Conservation (phyloP, 176 grass and related monocot species). For the Eragrostis curvula region DNA sequence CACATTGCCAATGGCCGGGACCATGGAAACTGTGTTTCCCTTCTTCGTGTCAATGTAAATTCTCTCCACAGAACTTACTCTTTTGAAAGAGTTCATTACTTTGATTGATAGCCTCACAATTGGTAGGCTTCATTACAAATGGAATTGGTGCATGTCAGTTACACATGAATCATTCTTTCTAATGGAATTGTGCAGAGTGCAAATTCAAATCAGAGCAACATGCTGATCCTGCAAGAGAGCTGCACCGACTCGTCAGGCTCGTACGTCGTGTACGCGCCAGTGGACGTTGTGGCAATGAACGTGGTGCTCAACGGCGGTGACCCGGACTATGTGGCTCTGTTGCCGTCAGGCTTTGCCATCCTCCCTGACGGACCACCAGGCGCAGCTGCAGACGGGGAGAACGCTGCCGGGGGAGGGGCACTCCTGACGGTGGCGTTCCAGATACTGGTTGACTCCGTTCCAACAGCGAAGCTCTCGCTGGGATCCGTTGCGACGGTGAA, state of each 20-base stretch:
- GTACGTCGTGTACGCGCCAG: conserved; percentile 87
- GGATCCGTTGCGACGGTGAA: conserved; percentile 91
- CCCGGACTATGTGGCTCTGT: conserved; percentile 82
- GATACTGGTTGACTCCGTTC: conserved; percentile 88
- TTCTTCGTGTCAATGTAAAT: conserved; percentile 90
- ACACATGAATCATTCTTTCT: neutral
- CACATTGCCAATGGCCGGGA: conserved; percentile 95
- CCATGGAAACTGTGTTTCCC: conserved; percentile 87
- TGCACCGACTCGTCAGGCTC: conserved; percentile 85
- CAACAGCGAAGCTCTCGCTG: conserved; percentile 88
- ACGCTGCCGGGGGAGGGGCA: conserved; percentile 40
- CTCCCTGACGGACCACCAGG: conserved; percentile 66
- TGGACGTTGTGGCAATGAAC: conserved; percentile 93
- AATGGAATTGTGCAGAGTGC: conserved; percentile 53
- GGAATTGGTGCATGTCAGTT: neutral
- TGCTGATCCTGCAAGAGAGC: conserved; percentile 98
- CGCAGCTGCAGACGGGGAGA: neutral
- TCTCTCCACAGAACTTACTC: neutral
- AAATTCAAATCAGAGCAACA: conserved; percentile 94
- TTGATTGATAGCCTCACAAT: neutral
- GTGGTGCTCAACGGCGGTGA: conserved; percentile 95
- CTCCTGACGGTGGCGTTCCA: conserved; percentile 95
- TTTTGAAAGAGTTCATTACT: neutral
- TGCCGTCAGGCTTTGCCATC: conserved; percentile 90
- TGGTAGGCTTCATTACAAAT: neutral